These are phyloP conservation scores for Galeopsis tetrahit DNA, from an alignment of 257 asterid species.

Conservation along the genomic window DNA sequence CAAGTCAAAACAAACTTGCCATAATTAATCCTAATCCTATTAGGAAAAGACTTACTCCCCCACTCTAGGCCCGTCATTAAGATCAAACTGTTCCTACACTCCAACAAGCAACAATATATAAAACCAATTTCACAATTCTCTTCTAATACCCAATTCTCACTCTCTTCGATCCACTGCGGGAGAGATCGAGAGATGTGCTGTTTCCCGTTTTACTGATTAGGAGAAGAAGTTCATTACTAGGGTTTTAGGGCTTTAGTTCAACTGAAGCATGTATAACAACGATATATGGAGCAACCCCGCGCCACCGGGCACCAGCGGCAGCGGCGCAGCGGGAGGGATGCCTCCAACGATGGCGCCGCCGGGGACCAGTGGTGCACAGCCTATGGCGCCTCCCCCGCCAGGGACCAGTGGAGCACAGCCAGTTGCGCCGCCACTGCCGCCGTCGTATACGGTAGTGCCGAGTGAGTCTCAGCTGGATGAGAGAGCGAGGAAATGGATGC, in stretches of 20 bases:
- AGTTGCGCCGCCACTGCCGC: conserved; percentile 59
- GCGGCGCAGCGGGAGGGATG: conserved; percentile 42
- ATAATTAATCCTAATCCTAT: no score
- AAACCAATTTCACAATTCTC: background rate
- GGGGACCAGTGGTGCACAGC: conserved; percentile 50
- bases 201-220: background rate
- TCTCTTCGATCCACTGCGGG: conserved; percentile 37
- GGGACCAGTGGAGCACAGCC: conserved; percentile 56
- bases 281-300: conserved; percentile 66
- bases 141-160: background rate
- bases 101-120: conserved; percentile 3
- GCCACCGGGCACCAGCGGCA: conserved; percentile 68
- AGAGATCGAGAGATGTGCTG: conserved; percentile 29
- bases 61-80: no score
- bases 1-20: no score
- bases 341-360: conserved; percentile 44
- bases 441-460: conserved; percentile 92
- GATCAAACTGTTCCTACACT: no score
- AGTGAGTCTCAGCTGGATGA: conserved; percentile 93
- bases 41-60: no score
- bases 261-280: conserved; percentile 48
- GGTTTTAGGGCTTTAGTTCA: conserved; percentile 38
- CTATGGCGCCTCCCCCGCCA: conserved; percentile 55
- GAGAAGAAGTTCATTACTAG: conserved; percentile 27
- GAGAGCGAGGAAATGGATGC: conserved; percentile 98